These are phyloP conservation scores for Cutaneotrichosporon sp. DNA, from an alignment of 1,284 basidiomycete genomes.

Conservation along the genomic window DNA sequence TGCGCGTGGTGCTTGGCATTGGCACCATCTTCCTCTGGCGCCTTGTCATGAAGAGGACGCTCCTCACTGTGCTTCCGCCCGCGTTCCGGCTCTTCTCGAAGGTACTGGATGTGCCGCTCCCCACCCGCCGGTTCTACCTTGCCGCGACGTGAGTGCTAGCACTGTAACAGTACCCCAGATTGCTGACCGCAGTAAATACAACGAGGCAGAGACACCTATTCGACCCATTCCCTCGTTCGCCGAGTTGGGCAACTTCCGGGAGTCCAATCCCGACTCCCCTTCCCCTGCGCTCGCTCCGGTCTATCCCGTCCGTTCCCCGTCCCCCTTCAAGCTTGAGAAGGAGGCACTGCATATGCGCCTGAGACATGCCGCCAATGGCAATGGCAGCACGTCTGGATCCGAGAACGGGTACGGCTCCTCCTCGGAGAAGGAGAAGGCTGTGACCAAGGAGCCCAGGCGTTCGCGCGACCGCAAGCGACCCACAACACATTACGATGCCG, in stretches of 20 bases:
- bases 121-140: constrained; percentile 77
- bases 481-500: constrained; percentile 61
- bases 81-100: constrained; percentile 69
- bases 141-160: constrained; percentile 66
- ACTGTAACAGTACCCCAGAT: neutral
- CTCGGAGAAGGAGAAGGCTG: constrained; percentile 3
- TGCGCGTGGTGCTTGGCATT: constrained; percentile 55
- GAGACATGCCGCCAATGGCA: neutral
- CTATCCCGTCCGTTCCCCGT: constrained; percentile 4
- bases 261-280: constrained; percentile 3
- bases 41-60: constrained; percentile 70
- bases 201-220: constrained; percentile 62
- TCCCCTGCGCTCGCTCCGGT: neutral
- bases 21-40: constrained; percentile 75
- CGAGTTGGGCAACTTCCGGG: constrained; percentile 59
- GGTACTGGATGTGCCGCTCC: constrained; percentile 60
- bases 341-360: constrained; percentile 15
- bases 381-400: neutral
- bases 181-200: constrained; percentile 59
- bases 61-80: constrained; percentile 74
- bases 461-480: neutral
- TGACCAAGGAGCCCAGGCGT: neutral
- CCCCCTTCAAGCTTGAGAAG: constrained; percentile 11
- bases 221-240: constrained; percentile 80
- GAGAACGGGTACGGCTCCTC: neutral